phyloP scores from a whole-genome alignment of 352 stramenopile species.

The Phytophthora syringae region DNA sequence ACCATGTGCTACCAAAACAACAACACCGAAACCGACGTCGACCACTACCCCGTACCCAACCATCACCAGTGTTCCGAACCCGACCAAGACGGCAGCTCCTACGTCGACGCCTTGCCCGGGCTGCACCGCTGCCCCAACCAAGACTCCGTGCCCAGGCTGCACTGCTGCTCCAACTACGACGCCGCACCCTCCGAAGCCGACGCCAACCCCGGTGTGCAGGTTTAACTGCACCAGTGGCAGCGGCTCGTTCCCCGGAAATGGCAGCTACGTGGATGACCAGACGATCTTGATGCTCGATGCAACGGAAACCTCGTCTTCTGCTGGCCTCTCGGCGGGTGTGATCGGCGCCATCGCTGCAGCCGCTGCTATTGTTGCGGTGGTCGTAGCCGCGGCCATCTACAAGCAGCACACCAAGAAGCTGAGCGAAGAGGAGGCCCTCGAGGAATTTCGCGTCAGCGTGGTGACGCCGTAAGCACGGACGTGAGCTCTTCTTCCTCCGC shows the following conservation, averaged over 20 bases:
- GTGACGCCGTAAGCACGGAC: conserved; percentile 32
- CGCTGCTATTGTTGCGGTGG: conserved; percentile 30
- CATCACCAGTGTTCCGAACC: conserved; percentile 9
- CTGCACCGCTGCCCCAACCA: conserved; percentile 3
- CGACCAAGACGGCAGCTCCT: conserved; percentile 2
- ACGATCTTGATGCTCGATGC: conserved; percentile 5
- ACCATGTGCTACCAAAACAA: too few relatives aligned
- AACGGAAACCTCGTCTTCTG: conserved; percentile 9
- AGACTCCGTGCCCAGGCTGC: conserved; percentile 5
- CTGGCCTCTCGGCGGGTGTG: conserved; percentile 21
- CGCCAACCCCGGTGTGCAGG: conserved; percentile 13
- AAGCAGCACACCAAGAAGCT: conserved; percentile 41
- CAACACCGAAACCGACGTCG: too few relatives aligned
- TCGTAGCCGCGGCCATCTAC: conserved; percentile 38
- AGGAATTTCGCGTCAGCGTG: conserved; percentile 24
- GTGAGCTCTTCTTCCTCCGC: conserved; percentile 6
- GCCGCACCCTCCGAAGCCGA: conserved; percentile 7
- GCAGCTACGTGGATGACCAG: conserved; percentile 6
- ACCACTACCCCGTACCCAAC: conserved; percentile 6
- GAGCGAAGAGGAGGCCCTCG: conserved; percentile 5
- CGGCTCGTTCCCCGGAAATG: conserved; percentile 5
- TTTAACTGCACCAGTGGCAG: conserved; percentile 20
- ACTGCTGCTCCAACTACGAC: conserved; percentile 3
- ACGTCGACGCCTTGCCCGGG: conserved; percentile 2
- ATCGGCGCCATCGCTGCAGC: conserved; percentile 37